These are phyloP conservation scores for Phaeotremella fagi DNA, from an alignment of 768 basidiomycete genomes.

Conservation along the genomic window DNA sequence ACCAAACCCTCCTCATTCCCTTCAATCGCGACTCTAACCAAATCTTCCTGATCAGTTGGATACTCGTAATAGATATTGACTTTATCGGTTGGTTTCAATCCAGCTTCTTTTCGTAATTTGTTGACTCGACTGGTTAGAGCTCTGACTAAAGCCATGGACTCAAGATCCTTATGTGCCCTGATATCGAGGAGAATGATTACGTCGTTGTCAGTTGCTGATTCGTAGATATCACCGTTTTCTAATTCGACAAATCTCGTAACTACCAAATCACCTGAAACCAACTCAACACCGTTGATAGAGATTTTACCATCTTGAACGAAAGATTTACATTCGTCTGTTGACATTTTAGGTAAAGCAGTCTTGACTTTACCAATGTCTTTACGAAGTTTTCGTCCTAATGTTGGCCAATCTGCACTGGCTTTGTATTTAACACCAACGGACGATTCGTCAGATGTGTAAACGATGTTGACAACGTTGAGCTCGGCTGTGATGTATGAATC, in stretches of 20 bases:
- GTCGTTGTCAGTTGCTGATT: conserved; percentile 75
- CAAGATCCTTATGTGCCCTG: conserved; percentile 76
- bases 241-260: conserved; percentile 88
- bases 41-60: conserved; percentile 60
- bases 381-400: conserved; percentile 85
- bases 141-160: conserved; percentile 79
- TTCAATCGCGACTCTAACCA: conserved; percentile 54
- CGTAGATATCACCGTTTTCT: conserved; percentile 56
- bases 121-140: conserved; percentile 91
- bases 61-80: conserved; percentile 81
- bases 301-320: conserved; percentile 73
- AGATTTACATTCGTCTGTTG: conserved; percentile 74
- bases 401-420: conserved; percentile 90
- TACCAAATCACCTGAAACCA: conserved; percentile 82
- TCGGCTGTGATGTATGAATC: conserved; percentile 88
- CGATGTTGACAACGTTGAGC: conserved; percentile 84
- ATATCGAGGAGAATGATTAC: conserved; percentile 91
- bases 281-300: conserved; percentile 79
- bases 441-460: conserved; percentile 83
- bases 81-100: conserved; percentile 90
- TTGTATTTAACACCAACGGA: conserved; percentile 83
- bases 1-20: conserved; percentile 66
- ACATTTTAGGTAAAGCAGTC: conserved; percentile 71
- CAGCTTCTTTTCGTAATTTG: conserved; percentile 90
- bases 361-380: conserved; percentile 87